phyloP scores from a whole-genome alignment of 1,139 yeast genomes.

The Debaryomyces fabryi region DNA sequence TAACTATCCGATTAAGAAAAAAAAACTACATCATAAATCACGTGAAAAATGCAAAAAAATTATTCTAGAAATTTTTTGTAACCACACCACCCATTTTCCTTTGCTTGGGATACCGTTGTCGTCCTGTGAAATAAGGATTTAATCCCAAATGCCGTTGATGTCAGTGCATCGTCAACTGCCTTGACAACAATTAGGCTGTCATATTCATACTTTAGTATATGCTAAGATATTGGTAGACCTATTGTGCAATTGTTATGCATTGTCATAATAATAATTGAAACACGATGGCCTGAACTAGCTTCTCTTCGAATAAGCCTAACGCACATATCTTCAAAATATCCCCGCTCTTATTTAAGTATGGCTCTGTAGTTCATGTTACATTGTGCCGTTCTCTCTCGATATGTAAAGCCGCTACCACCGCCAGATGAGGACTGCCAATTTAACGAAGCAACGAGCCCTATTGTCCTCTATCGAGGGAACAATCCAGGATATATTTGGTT shows the following conservation, averaged over 20 bases:
- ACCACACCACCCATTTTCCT: neutral
- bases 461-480: neutral
- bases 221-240: neutral
- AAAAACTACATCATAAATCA: slow-evolving; percentile 1
- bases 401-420: neutral
- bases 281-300: neutral
- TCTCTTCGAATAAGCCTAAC: neutral
- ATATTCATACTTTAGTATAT: neutral
- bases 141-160: neutral
- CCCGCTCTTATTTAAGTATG: neutral
- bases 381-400: neutral
- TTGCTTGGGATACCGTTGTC: neutral
- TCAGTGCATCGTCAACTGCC: neutral
- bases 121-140: neutral
- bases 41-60: neutral
- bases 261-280: neutral
- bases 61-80: neutral
- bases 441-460: neutral
- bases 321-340: neutral
- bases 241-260: neutral
- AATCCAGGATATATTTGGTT: neutral
- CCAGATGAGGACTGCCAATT: neutral
- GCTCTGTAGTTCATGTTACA: neutral
- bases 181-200: neutral
- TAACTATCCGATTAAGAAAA: neutral